Evolutionary conservation across 169 alveolate species (phyloP), one percentile per base, ranked within the genome.

Genomic region (Eimeria mitis): DNA sequence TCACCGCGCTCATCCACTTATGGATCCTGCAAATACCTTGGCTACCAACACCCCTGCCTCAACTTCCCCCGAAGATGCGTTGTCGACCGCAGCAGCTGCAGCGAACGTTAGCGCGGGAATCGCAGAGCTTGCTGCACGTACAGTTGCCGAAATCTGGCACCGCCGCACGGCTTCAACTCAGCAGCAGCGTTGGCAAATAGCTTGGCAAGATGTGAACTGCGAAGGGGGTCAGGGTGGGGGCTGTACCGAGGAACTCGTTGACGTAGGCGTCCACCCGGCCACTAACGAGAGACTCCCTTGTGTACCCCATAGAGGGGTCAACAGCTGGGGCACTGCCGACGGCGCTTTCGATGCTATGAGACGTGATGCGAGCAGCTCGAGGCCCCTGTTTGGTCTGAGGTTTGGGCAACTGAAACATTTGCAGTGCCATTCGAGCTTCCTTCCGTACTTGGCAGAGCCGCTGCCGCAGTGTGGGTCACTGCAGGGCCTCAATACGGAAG

Each of bases 371-470:
- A 61, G 56, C 14, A 59, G 90, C 73, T n/a, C 75, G 40, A 87
- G 23, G 83, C 81, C 63, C 68, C 92, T 87, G 61, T 87, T 49
- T 52, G 92, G 92, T 40, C 83, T 87, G 65, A 87, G 73, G 83
- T 87, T 87, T 63, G 92, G 92, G 3, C 92, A 87, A 54, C 61
- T 87, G 81, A 49, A 87, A 54, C 92, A 63, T 44, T 56, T 87
- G 79, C 92, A 87, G 65, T 87, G 92, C 61, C 92, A 87, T 37
- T 87, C 92, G 52, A 87, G 83, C 81, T 87, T 87, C 65, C 92
- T 87, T n/a, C 92, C 92, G 8, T 87, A 87, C 81, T 56, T 87
- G 83, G 92, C 81, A 28, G 92, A 87, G 83, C 92, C 92, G 78
- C 49, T 87, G 63, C 92, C 81, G 59, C 92, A 87, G 65, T 87